phyloP scores from a whole-genome alignment of 2,329 filamentous ascomycete species.

The Meredithiella fracta region DNA sequence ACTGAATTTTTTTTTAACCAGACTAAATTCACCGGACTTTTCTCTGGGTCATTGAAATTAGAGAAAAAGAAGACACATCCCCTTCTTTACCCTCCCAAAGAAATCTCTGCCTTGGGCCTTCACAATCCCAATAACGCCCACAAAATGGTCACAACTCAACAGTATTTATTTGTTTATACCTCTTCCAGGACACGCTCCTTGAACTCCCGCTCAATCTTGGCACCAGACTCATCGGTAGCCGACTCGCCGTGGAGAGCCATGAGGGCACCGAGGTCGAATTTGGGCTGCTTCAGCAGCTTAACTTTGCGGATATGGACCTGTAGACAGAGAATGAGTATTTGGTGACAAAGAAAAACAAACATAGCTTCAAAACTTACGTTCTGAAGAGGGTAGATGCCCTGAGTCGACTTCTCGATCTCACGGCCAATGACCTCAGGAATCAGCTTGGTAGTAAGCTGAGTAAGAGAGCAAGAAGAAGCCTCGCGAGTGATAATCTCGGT shows the following conservation, averaged over 20 bases:
- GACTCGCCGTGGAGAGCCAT: constrained; percentile 97
- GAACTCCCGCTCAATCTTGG: constrained; percentile 99
- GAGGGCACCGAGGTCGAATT: constrained; percentile 95
- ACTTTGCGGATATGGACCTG: constrained; percentile 99
- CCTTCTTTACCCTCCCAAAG: constrained; percentile 12
- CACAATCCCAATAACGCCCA: constrained; percentile 13
- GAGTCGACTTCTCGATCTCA: constrained; percentile 98
- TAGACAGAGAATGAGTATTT: constrained; percentile 21
- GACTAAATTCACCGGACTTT: constrained; percentile 15
- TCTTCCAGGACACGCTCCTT: constrained; percentile 91
- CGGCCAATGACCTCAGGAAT: constrained; percentile 98
- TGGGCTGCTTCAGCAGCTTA: constrained; percentile 95
- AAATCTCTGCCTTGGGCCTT: constrained; percentile 10
- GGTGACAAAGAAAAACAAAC: not conserved
- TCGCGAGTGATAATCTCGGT: constrained; percentile 96
- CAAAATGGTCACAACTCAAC: constrained; percentile 15
- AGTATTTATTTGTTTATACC: constrained; percentile 48
- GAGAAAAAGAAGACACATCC: constrained; percentile 2
- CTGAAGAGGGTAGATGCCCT: constrained; percentile 99
- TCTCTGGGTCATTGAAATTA: constrained; percentile 14
- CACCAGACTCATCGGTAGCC: constrained; percentile 83
- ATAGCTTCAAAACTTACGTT: constrained; percentile 49
- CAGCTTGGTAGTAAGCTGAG: constrained; percentile 94
- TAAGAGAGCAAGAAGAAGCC: constrained; percentile 82
- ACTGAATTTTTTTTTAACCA: constrained; percentile 16